Evolutionary conservation across 768 basidiomycete species (phyloP), one percentile per base, ranked within the genome.

Genomic region (Agaricus subrufescens): DNA sequence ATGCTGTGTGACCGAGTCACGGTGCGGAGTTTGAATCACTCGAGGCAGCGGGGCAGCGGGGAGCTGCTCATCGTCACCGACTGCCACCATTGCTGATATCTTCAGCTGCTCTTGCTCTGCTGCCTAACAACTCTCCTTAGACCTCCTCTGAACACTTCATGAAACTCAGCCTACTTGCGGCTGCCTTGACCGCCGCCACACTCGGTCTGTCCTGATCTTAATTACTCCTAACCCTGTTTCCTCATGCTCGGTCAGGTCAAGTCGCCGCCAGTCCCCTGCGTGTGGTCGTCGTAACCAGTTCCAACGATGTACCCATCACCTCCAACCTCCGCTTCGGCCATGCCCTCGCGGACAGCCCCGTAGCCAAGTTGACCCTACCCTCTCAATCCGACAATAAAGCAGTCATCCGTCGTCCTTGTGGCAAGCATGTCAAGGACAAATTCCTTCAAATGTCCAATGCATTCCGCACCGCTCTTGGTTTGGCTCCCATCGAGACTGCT

Each of bases 401-500:
- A 7, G 59, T 56, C 49, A 52, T 47, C 26, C 57, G 55, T 6
- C 57, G 61, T 23, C 61, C 65, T 31, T 62, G 56, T 30, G 40
- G 58, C 23, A 51, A 59, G 49, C 60, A 54, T 11, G 53, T 70
- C 62, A 61, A 65, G 34, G 62, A 75, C 63, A 85, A 85, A 63
- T 76, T 77, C 27, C 61, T 81, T 53, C 70, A 75, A 57, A 57
- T 85, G 40, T 77, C 81, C 50, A 83, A 85, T 60, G 61, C 73
- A 27, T 75, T 89, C 73, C 73, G 82, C 44, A 69, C 80, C 56
- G 75, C 76, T 1, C 68, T 89, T 38, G 85, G 85, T 19, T 63
- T 85, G 59, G 75, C 81, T 8, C 69, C 71, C 57, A 78, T 81
- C 65, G 74, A 78, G 39, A 49, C 60, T 43, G 30, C 58, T 40